Evolutionary conservation across 2,329 filamentous ascomycete genomes (phyloP).

Genomic region (Fusarium subglutinans): DNA sequence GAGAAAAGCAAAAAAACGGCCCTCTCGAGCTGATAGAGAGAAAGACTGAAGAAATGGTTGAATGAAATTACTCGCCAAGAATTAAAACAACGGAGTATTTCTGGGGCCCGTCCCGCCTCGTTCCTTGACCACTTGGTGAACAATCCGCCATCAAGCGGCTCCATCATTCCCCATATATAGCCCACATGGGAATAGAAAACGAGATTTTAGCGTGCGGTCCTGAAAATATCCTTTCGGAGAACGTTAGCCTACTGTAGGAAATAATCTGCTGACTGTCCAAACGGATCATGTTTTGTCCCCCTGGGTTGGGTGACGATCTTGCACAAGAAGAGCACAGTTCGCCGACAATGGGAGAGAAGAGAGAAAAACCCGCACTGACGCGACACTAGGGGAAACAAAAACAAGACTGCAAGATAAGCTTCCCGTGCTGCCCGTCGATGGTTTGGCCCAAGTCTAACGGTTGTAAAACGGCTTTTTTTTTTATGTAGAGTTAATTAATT

Average conservation of each 20-base stretch:
- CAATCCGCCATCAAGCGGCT: neutral
- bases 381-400: neutral
- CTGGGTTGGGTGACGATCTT: constrained; percentile 11
- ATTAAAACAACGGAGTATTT: neutral
- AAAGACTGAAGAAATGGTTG: neutral
- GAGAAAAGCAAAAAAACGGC: constrained; percentile 12
- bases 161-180: neutral
- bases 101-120: neutral
- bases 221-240: constrained; percentile 1
- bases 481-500: neutral
- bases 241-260: neutral
- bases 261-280: neutral
- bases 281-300: constrained; percentile 9
- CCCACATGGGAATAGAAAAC: neutral
- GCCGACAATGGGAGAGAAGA: neutral
- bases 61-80: neutral
- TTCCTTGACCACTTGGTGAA: neutral
- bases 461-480: neutral
- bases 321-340: constrained; percentile 5
- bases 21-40: neutral
- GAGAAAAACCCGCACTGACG: neutral
- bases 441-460: neutral
- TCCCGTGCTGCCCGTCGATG: neutral
- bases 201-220: neutral
- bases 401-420: neutral